These are phyloP conservation scores for Sphaerostilbella broomeana DNA, from an alignment of 2,329 filamentous ascomycete genomes.

Conservation along the genomic window DNA sequence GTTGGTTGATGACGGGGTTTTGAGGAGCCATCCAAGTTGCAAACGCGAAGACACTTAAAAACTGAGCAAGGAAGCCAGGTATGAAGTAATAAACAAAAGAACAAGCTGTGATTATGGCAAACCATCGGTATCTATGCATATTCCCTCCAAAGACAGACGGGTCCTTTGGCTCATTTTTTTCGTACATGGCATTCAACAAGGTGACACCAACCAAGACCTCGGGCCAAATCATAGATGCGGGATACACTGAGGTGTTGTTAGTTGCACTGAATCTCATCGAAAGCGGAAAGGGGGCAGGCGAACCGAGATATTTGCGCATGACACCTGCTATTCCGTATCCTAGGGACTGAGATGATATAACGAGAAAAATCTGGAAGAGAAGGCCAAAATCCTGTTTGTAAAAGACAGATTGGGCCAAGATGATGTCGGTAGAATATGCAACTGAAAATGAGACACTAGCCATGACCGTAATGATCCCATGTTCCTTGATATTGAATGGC, in stretches of 20 bases:
- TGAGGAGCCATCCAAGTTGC: conserved; percentile 66
- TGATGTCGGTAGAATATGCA: conserved; percentile 68
- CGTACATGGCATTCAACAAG: conserved; percentile 68
- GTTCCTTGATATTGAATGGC: conserved; percentile 65
- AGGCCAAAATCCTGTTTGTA: conserved; percentile 66
- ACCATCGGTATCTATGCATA: conserved; percentile 61
- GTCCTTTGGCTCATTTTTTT: conserved; percentile 44
- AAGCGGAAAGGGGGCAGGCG: conserved; percentile 14
- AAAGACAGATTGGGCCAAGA: conserved; percentile 64
- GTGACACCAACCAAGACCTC: conserved; percentile 59
- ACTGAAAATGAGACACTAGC: conserved; percentile 64
- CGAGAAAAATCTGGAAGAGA: conserved; percentile 58
- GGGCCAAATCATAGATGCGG: conserved; percentile 70
- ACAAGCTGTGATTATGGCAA: conserved; percentile 48
- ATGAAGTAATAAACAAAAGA: conserved; percentile 64
- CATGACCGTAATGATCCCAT: conserved; percentile 62
- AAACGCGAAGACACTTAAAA: conserved; percentile 63
- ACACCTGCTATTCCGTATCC: conserved; percentile 65
- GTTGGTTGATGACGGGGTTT: conserved; percentile 61
- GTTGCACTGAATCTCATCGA: not conserved
- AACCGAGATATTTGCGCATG: conserved; percentile 57
- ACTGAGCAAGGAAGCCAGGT: conserved; percentile 62
- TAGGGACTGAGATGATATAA: conserved; percentile 61
- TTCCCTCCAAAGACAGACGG: conserved; percentile 53
- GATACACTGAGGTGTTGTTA: conserved; percentile 42